These are phyloP conservation scores for Logfia minima DNA, from an alignment of 129 eudicot species.

Conservation along the genomic window DNA sequence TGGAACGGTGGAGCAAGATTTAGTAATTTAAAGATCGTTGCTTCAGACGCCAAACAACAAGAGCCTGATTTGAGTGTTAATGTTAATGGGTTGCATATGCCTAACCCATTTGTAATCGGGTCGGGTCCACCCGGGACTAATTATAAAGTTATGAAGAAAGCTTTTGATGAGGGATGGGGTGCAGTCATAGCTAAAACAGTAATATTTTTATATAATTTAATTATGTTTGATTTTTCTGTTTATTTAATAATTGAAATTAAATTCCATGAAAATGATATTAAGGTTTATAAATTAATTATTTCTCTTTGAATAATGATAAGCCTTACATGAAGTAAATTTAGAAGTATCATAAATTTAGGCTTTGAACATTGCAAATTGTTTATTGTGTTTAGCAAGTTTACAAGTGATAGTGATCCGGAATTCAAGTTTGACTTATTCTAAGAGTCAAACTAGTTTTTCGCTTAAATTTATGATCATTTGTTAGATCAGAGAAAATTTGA, in stretches of 20 bases:
- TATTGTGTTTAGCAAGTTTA: neutral
- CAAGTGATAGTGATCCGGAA: constrained; percentile 2
- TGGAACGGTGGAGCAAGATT: constrained; percentile 38
- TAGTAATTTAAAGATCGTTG: constrained; percentile 47
- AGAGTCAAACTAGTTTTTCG: constrained; percentile 19
- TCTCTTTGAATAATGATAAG: neutral
- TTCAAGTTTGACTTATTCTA: neutral
- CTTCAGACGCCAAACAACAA: constrained; percentile 23
- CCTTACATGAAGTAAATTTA: neutral
- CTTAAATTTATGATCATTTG: constrained; percentile 10
- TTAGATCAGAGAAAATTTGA: constrained; percentile 12
- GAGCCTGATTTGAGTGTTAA: constrained; percentile 91
- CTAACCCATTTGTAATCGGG: constrained; percentile 98
- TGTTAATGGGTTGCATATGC: constrained; percentile 88
- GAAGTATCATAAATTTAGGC: neutral
- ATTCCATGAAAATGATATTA: neutral
- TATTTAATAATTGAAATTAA: neutral
- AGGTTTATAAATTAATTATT: too few species aligned
- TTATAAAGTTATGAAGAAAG: constrained; percentile 88
- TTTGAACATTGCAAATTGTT: neutral
- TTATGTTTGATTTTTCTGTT: neutral
- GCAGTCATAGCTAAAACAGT: constrained; percentile 98
- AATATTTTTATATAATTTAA: neutral
- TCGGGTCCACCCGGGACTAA: constrained; percentile 99
- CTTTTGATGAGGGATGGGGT: constrained; percentile 99